phyloP scores from a whole-genome alignment of 176 grass and related monocot species.

The Bothriochloa decipiens region DNA sequence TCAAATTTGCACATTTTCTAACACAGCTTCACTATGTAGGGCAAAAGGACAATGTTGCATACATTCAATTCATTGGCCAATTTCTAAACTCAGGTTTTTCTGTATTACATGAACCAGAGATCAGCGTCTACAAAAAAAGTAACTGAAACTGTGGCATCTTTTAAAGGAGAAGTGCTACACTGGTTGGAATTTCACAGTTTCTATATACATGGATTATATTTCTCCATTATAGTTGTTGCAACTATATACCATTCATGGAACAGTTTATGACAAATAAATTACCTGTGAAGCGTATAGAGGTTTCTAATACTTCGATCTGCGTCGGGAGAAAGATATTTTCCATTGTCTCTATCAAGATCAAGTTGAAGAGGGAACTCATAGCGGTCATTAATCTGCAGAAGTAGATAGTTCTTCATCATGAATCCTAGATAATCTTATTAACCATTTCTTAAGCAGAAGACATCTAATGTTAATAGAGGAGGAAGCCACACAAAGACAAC shows the following conservation, averaged over 20 bases:
- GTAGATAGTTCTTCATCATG: slow-evolving; percentile 11
- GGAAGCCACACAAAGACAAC: slow-evolving; percentile 7
- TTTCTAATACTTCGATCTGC: slow-evolving; percentile 91
- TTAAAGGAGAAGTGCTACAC: background rate
- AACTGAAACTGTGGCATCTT: slow-evolving; percentile 1
- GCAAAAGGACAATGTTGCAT: background rate
- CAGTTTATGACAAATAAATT: slow-evolving; percentile 18
- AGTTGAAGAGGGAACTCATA: slow-evolving; percentile 94
- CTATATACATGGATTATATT: slow-evolving; percentile 28
- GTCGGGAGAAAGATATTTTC: slow-evolving; percentile 94
- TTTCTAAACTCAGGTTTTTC: background rate
- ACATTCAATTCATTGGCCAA: background rate
- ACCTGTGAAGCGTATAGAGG: slow-evolving; percentile 97
- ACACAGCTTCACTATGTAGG: background rate
- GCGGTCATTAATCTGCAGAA: slow-evolving; percentile 92
- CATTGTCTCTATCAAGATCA: slow-evolving; percentile 89
- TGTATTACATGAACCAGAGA: background rate
- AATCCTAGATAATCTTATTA: slow-evolving; percentile 14
- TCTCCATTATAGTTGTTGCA: background rate
- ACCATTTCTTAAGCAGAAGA: slow-evolving; percentile 9
- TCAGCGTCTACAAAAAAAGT: background rate
- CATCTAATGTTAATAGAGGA: slow-evolving; percentile 30
- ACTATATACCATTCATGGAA: slow-evolving; percentile 30
- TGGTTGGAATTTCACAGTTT: slow-evolving; percentile 25
- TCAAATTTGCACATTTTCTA: background rate